Evolutionary conservation across 768 basidiomycete species (phyloP).

Genomic region (Boletus reticuloceps): DNA sequence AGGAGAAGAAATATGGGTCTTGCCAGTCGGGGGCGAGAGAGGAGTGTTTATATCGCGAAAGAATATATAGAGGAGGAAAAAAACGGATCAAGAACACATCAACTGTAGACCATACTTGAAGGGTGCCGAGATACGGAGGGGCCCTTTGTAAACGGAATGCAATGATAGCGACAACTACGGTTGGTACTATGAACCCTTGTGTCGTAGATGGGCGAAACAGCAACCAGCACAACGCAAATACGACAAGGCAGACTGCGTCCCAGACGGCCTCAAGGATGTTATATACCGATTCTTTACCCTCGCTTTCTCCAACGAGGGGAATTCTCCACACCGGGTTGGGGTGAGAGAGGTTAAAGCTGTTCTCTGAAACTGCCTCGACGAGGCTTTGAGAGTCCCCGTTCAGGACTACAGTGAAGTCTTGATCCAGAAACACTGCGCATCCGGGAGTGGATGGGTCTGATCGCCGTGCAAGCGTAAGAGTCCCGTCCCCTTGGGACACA

Average conservation of each 20-base stretch:
- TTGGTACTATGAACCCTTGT: no score
- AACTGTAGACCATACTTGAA: no score
- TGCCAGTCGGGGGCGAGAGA: no score
- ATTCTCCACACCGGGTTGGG: background rate
- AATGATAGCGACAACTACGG: no score
- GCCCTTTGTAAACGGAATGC: no score
- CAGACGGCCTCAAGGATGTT: background rate
- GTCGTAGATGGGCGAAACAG: background rate
- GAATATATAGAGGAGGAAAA: background rate
- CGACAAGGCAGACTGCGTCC: background rate
- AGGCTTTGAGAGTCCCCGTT: background rate
- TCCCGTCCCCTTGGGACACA: background rate
- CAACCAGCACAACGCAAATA: background rate
- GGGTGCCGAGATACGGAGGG: no score
- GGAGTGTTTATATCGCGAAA: background rate
- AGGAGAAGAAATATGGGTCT: background rate
- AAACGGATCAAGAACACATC: no score
- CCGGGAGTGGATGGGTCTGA: background rate
- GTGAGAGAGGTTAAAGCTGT: background rate
- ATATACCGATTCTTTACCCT: background rate
- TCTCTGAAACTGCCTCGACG: background rate
- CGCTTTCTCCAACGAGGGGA: background rate
- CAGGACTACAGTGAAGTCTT: background rate
- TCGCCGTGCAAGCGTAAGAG: constrained; percentile 1
- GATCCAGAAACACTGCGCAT: constrained; percentile 1